Evolutionary conservation across 1,139 yeast genomes (phyloP), one percentile per base, ranked within the genome.

Genomic region (Neolecta irregularis): DNA sequence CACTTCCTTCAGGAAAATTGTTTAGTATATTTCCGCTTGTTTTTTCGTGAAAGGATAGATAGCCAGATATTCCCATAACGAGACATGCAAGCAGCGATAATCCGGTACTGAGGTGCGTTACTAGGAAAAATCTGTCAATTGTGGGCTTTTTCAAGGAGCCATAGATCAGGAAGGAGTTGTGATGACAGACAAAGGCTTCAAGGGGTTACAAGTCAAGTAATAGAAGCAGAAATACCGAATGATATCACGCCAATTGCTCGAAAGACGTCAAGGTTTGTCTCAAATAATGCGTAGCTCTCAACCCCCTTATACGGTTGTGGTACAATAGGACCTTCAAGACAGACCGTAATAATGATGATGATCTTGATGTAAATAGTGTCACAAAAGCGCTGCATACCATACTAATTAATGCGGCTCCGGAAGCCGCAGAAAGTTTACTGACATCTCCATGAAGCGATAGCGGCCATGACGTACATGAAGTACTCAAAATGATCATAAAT

Each of bases 201-300:
- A 2, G 24, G 3, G 11, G 25, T 36, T 16, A 12, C 8, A 36
- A 13, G 15, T 18, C 11, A 2, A n/a, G 23, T 7, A 12, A 15
- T 24, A 23, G 32, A n/a, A n/a, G n/a, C n/a, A n/a, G n/a, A n/a
- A n/a, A n/a, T n/a, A 37, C 34, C 39, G 60, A 85, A 85, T 0
- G 94, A 81, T 23, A 85, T 80, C 35, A 85, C 93, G 13, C 91
- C 74, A 17, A 85, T 72, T 1, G 94, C 94, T 53, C 83, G 93
- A 51, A 85, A 80, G 6, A 85, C 59, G 34, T 74, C 72, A 12
- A 64, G 55, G 42, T 75, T 76, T 35, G 80, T 51, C 1, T 79
- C 61, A 61, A 75, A 63, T 32, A 69, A 61, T 2, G 60, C 48
- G 0, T 55, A 45, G 0, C 67, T 51, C 20, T 77, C 57, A 1